Evolutionary conservation across 2,329 filamentous ascomycete genomes (phyloP).

Genomic region (Talaromyces albobiverticillius): DNA sequence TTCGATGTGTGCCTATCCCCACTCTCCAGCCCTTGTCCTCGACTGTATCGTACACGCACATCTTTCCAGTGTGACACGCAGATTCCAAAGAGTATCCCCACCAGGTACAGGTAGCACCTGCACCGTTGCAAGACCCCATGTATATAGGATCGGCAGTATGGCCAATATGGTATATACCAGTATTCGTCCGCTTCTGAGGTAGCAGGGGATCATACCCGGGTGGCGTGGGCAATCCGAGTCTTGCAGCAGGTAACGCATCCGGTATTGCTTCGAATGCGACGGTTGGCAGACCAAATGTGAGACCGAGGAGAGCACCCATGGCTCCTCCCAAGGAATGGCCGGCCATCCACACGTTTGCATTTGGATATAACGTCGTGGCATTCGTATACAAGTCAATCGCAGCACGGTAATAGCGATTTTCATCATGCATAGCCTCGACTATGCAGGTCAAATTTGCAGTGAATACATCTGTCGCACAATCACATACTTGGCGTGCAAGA

Average conservation of each 20-base stretch:
- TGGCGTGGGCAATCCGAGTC: conserved; percentile 80
- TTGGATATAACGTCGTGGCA: conserved; percentile 82
- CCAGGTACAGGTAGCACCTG: conserved; percentile 82
- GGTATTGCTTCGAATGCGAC: conserved; percentile 92
- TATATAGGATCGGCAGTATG: conserved; percentile 95
- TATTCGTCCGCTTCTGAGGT: conserved; percentile 69
- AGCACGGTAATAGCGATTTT: conserved; percentile 89
- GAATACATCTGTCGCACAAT: conserved; percentile 84
- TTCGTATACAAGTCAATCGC: conserved; percentile 89
- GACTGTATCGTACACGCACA: conserved; percentile 92
- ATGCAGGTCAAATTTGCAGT: conserved; percentile 93
- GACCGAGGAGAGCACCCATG: conserved; percentile 79
- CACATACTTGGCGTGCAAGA: conserved; percentile 88
- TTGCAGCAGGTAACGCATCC: conserved; percentile 79
- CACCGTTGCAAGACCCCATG: conserved; percentile 89
- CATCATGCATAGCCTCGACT: conserved; percentile 67
- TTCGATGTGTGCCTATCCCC: conserved; percentile 86
- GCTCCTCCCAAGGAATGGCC: conserved; percentile 92
- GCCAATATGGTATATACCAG: conserved; percentile 84
- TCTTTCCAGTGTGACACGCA: conserved; percentile 81
- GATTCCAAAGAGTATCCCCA: conserved; percentile 93
- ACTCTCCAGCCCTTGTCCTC: conserved; percentile 89
- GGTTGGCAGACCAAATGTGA: conserved; percentile 88
- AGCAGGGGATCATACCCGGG: conserved; percentile 70
- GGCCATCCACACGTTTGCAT: conserved; percentile 80